Evolutionary conservation across 495 filamentous ascomycete genomes (phyloP), one percentile per base, ranked within the genome.

Genomic region (Hypoxylon lenormandii): DNA sequence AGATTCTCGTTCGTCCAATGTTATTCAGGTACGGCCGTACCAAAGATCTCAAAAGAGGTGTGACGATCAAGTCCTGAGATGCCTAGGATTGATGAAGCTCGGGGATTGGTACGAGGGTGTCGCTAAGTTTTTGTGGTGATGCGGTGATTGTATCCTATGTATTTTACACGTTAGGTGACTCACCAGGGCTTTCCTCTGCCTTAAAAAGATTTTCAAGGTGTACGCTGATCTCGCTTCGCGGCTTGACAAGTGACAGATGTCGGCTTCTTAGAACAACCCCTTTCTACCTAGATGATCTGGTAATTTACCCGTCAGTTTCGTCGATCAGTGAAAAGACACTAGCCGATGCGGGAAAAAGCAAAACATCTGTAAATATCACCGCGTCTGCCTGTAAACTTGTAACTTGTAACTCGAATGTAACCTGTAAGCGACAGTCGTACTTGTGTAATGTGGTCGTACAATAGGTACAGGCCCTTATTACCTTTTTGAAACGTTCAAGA

Each of bases 21-120:
- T 46, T 70, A 46, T 11, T 30, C 50, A 66, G 61, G 18, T 71
- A 71, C 68, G 68, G 68, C 68, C 68, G 68, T 71, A 71, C 45
- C 62, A 12, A 66, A 49, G 57, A 71, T 71, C 61, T 62, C 22
- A 53, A 45, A 16, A 46, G 42, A 71, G 46, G 68, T 71, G 40
- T 62, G 50, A 71, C 68, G 68, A 66, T 71, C 51, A 54, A 47
- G 51, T 66, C 56, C 50, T 64, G 60, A 55, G 56, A 30, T 65
- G 55, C 60, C 51, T 61, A 61, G 67, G 42, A 65, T 65, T 49
- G 28, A 64, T 60, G 54, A 60, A 64, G 26, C 60, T 60, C 47
- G 48, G 43, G 37, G 55, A 60, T 42, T 45, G 47, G 68, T 71
- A 62, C 52, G 57, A 71, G 68, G 61, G 68, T 71, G 33, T 36